Evolutionary conservation across 106 monocot species (phyloP), one percentile per base, ranked within the genome.

Genomic region (Platanthera zijinensis): DNA sequence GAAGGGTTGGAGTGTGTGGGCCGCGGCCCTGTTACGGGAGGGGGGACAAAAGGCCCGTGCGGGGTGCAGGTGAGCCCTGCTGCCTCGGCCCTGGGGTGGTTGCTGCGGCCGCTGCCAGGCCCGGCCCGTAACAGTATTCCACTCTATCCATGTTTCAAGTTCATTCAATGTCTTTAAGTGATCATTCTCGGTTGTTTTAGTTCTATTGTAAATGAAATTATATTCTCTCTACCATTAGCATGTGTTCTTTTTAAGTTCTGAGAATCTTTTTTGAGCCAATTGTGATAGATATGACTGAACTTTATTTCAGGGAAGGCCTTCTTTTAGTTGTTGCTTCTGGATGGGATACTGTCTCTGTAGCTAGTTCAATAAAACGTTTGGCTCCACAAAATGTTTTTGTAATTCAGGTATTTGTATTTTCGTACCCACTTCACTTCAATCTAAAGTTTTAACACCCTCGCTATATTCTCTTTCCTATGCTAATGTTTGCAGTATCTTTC

Each of bases 311-410:
- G 88, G 94, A 94, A 86, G 99, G 99, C 3, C 99, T 92, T 39
- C 79, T 92, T 18, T 76, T 99, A 78, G 85, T 99, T 13, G 92
- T 99, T 88, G 94, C 99, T 73, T 94, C 90, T 83, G 99, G 99
- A 19, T 69, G 94, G 70, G 99, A 99, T 83, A 94, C 95, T 5
- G 78, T 92, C 51, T 89, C 92, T 50, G 45, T 87, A 79, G 82
- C 95, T 47, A 90, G 88, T 81, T 87, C 88, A 62, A 83, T 96
- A 73, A 90, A 66, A 77, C 75, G 89, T 50, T 68, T 96, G 73
- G 92, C 93, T 45, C 78, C 88, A 73, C 80, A 90, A 61, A 84
- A 83, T 74, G 96, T 96, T 71, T 96, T 96, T 80, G 78, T 93
- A 76, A 82, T 96, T 75, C 96, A 96, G 92, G 96, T 96, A 72